Conservation (phyloP, 2,329 filamentous ascomycete genomes). For the Venturia oleaginea region DNA sequence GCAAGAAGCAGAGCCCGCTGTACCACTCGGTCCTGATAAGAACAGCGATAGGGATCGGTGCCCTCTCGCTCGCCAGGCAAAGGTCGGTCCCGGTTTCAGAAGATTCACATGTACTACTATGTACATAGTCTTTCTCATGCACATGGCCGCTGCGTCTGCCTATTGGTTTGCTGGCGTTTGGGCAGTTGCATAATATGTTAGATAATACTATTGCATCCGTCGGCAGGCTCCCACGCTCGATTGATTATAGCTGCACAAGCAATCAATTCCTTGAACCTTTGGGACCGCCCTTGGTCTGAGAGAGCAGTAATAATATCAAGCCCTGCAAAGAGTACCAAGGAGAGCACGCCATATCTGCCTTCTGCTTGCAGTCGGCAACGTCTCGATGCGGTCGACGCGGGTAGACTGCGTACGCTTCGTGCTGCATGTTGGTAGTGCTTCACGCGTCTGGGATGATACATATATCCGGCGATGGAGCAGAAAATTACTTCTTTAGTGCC, state of each 20-base stretch:
- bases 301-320: neutral
- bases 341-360: conserved; percentile 4
- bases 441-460: neutral
- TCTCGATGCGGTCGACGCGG: neutral
- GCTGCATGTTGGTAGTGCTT: neutral
- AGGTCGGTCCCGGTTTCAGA: neutral
- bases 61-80: neutral
- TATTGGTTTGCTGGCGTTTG: neutral
- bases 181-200: neutral
- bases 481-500: neutral
- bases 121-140: too few relatives aligned
- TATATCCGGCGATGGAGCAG: neutral
- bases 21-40: conserved; percentile 2
- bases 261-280: neutral
- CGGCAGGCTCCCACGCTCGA: conserved; percentile 1
- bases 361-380: neutral
- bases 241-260: conserved; percentile 5
- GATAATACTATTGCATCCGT: neutral
- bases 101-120: conserved; percentile 4
- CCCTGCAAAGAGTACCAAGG: neutral
- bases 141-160: neutral
- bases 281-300: neutral
- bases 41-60: neutral
- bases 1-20: conserved; percentile 3
- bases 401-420: conserved; percentile 1